phyloP scores from a whole-genome alignment of 768 basidiomycete genomes.

The Mycena galericulata region DNA sequence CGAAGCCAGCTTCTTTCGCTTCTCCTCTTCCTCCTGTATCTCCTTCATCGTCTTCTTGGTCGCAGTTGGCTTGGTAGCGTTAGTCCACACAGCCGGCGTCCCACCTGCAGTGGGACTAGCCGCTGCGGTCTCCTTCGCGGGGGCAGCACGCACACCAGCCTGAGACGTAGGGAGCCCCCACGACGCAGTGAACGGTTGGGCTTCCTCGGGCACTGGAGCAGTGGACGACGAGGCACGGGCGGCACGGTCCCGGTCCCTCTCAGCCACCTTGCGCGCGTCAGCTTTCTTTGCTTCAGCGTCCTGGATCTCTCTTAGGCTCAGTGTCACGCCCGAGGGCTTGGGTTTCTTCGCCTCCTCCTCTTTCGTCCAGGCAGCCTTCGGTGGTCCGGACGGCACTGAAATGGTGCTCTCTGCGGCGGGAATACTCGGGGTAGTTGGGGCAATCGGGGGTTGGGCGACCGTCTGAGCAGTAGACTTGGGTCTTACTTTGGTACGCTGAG shows the following conservation, averaged over 20 bases:
- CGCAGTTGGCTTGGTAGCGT: constrained; percentile 61
- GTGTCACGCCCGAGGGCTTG: constrained; percentile 55
- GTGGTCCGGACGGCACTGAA: constrained; percentile 41
- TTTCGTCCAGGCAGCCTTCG: constrained; percentile 74
- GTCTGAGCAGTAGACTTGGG: constrained; percentile 33
- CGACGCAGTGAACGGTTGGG: constrained; percentile 73
- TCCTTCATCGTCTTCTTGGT: constrained; percentile 97
- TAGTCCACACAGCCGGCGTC: constrained; percentile 79
- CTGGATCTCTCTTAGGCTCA: constrained; percentile 94
- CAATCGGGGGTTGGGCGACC: constrained; percentile 25
- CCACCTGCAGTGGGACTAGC: constrained; percentile 32
- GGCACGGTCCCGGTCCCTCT: constrained; percentile 76
- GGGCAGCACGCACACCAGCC: constrained; percentile 63
- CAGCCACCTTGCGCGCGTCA: constrained; percentile 80
- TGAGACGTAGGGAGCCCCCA: constrained; percentile 94
- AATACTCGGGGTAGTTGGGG: constrained; percentile 33
- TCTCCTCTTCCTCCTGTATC: constrained; percentile 98
- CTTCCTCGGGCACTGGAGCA: constrained; percentile 61
- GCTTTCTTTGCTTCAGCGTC: constrained; percentile 88
- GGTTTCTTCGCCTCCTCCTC: constrained; percentile 77
- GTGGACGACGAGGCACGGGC: constrained; percentile 59
- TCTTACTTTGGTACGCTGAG: constrained; percentile 37
- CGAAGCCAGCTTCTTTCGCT: constrained; percentile 75
- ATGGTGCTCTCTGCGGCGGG: constrained; percentile 37
- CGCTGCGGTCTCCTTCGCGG: constrained; percentile 57